Evolutionary conservation across 1,284 basidiomycete genomes (phyloP).

Genomic region (Cutaneotrichosporon mucoides): DNA sequence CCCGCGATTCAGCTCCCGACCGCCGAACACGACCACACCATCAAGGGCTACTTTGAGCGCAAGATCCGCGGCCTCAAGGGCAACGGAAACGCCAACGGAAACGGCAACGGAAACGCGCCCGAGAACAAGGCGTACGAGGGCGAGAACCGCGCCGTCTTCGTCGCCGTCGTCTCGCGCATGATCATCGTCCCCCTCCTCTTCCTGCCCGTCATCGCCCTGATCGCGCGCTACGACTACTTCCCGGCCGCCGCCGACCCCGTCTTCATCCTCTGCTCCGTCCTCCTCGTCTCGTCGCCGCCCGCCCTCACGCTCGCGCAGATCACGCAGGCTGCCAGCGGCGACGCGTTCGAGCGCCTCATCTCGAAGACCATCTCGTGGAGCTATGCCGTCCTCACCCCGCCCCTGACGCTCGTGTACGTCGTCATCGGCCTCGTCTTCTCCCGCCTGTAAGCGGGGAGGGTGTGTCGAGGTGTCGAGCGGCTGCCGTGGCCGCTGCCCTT

Average conservation of each 20-base stretch:
- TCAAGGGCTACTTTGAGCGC: constrained; percentile 27
- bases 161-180: constrained; percentile 73
- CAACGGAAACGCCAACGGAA: no score
- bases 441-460: constrained; percentile 26
- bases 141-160: constrained; percentile 73
- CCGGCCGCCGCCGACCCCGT: constrained; percentile 50
- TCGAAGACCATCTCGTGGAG: constrained; percentile 53
- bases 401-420: constrained; percentile 70
- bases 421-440: constrained; percentile 60
- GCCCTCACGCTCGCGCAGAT: constrained; percentile 59
- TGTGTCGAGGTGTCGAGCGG: no score
- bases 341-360: constrained; percentile 86
- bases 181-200: constrained; percentile 73
- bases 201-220: constrained; percentile 64
- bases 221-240: constrained; percentile 61
- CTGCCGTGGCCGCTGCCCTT: no score
- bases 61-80: constrained; percentile 25
- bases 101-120: background rate
- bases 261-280: constrained; percentile 59
- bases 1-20: constrained; percentile 11
- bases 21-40: background rate
- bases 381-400: constrained; percentile 66
- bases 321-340: constrained; percentile 78
- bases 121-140: constrained; percentile 51
- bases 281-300: constrained; percentile 60